A percentile compares a stretch with the other conserved stretches of the same genome.
phyloP scores from a whole-genome alignment of 164 flowering plant species.

The Piper longum region DNA sequence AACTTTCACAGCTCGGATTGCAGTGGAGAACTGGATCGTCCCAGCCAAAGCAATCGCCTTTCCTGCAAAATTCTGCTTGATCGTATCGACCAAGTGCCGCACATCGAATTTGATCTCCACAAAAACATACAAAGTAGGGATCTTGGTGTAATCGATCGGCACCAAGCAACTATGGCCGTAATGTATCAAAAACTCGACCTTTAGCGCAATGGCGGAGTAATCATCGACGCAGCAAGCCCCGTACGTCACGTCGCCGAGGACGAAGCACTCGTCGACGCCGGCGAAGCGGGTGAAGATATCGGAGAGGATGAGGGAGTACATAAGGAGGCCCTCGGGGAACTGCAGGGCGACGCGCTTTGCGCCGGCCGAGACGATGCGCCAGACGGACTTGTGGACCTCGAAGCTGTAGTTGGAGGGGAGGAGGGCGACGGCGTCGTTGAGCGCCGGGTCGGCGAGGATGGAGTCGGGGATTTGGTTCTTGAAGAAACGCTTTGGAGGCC shows the following conservation, averaged over 20 bases:
- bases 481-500: slow-evolving; percentile 67
- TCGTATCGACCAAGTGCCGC: slow-evolving; percentile 30
- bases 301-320: slow-evolving; percentile 72
- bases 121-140: slow-evolving; percentile 80
- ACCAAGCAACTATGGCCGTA: slow-evolving; percentile 75
- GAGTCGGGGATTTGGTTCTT: slow-evolving; percentile 75
- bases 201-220: slow-evolving; percentile 60
- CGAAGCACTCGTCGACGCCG: slow-evolving; percentile 42
- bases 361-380: slow-evolving; percentile 47
- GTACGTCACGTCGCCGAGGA: slow-evolving; percentile 92
- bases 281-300: slow-evolving; percentile 73
- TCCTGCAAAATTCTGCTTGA: slow-evolving; percentile 21
- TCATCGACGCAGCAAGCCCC: slow-evolving; percentile 98
- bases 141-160: slow-evolving; percentile 8
- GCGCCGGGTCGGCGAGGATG: slow-evolving; percentile 50
- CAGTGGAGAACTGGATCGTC: slow-evolving; percentile 77
- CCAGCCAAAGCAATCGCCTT: slow-evolving; percentile 57
- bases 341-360: slow-evolving; percentile 85
- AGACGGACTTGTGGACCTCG: slow-evolving; percentile 83
- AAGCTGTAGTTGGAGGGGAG: slow-evolving; percentile 84
- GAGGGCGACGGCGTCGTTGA: slow-evolving; percentile 38
- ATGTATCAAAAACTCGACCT: slow-evolving; percentile 71
- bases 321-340: slow-evolving; percentile 93
- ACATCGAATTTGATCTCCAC: slow-evolving; percentile 76
- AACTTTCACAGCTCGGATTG: slow-evolving; percentile 58